These are phyloP conservation scores for Torulaspora indica DNA, from an alignment of 805 yeast species.

Conservation along the genomic window DNA sequence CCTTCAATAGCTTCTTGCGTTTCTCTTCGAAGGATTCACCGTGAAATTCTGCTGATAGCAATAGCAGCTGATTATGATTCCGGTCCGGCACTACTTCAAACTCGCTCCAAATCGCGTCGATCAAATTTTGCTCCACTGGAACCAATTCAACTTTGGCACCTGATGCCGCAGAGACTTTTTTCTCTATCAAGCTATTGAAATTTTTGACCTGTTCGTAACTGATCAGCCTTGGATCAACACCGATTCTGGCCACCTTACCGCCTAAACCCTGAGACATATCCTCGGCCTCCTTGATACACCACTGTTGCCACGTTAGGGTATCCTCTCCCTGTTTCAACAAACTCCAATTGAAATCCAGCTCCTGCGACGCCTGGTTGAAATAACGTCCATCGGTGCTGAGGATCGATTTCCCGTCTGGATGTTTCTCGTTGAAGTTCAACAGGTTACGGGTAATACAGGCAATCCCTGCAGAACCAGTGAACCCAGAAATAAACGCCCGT, in stretches of 20 bases:
- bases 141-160: slow-evolving; percentile 43
- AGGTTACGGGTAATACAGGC: slow-evolving; percentile 67
- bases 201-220: slow-evolving; percentile 39
- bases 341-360: slow-evolving; percentile 74
- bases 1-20: slow-evolving; percentile 42
- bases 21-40: slow-evolving; percentile 65
- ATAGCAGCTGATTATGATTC: slow-evolving; percentile 45
- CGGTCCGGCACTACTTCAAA: slow-evolving; percentile 63
- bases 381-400: slow-evolving; percentile 93
- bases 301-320: slow-evolving; percentile 73
- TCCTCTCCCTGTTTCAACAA: slow-evolving; percentile 79
- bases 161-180: slow-evolving; percentile 24
- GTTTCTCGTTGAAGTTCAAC: slow-evolving; percentile 38
- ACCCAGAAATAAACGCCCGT: slow-evolving; percentile 77
- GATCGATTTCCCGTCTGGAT: slow-evolving; percentile 61
- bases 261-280: slow-evolving; percentile 42
- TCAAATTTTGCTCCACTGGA: slow-evolving; percentile 57
- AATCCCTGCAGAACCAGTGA: slow-evolving; percentile 90
- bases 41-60: slow-evolving; percentile 49
- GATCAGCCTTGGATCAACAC: slow-evolving; percentile 78
- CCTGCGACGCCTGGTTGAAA: slow-evolving; percentile 82
- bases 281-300: slow-evolving; percentile 56
- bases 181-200: slow-evolving; percentile 32
- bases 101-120: slow-evolving; percentile 68
- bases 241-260: slow-evolving; percentile 49